phyloP scores from a whole-genome alignment of 1,284 basidiomycete genomes.

The Ceratobasidium sp. region DNA sequence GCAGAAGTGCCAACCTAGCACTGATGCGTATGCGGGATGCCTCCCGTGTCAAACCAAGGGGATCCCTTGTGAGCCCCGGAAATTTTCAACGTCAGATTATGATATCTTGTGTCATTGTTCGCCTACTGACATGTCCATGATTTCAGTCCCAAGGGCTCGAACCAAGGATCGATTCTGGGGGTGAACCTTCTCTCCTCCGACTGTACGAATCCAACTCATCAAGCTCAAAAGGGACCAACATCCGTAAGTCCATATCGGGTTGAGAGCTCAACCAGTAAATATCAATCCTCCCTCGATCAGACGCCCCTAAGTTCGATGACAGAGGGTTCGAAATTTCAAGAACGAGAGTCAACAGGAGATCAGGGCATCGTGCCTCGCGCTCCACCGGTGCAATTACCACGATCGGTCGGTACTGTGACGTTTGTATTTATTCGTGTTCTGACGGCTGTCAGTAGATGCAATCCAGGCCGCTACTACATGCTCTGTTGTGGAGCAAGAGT shows the following conservation, averaged over 20 bases:
- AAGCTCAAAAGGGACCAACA: not conserved
- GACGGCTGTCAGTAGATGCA: not conserved
- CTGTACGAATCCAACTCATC: not conserved
- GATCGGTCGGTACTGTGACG: constrained; percentile 1
- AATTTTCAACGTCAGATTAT: not conserved
- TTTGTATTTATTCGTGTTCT: not conserved
- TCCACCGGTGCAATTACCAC: not conserved
- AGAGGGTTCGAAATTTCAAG: not conserved
- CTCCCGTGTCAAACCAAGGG: not conserved
- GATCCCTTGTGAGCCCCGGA: not conserved
- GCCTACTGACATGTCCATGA: no score
- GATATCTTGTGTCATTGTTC: no score
- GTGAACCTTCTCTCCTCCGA: no score
- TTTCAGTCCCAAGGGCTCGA: no score
- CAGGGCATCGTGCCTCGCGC: constrained; percentile 10
- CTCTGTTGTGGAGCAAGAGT: not conserved
- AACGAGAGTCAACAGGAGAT: not conserved
- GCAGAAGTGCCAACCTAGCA: not conserved
- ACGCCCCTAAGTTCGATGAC: constrained; percentile 1
- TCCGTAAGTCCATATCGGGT: not conserved
- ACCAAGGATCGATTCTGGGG: no score
- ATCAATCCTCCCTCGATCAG: not conserved
- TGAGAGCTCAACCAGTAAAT: not conserved
- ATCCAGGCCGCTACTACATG: constrained; percentile 4
- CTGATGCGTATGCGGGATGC: not conserved